Conservation (phyloP, 306 rosid genomes). For the Quercus rubra region DNA sequence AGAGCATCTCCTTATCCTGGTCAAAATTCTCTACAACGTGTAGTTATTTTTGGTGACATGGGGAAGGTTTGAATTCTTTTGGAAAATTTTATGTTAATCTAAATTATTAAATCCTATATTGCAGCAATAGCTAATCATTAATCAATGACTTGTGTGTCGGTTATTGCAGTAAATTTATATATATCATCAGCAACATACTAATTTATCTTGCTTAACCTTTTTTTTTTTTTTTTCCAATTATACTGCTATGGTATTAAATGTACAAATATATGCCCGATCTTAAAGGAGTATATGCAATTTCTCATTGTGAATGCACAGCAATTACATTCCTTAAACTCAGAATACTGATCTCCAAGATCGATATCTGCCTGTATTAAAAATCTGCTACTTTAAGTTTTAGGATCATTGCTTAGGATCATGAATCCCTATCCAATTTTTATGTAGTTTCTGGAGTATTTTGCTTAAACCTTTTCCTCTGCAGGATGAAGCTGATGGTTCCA, state of each 20-base stretch:
- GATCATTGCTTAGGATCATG: neutral
- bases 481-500: constrained; percentile 98
- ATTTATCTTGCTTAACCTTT: neutral
- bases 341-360: neutral
- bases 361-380: neutral
- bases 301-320: no score
- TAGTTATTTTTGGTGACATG: constrained; percentile 93
- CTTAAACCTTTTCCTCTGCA: constrained; percentile 27
- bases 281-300: neutral
- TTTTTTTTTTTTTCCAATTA: neutral
- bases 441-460: constrained; percentile 3
- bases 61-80: constrained; percentile 71
- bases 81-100: neutral
- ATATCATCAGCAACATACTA: neutral
- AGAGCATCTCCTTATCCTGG: constrained; percentile 93
- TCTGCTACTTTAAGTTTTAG: no score
- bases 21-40: constrained; percentile 82
- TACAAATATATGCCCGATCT: neutral
- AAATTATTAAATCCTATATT: neutral
- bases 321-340: neutral
- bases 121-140: neutral
- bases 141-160: neutral
- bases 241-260: neutral
- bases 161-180: neutral
- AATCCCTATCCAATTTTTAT: neutral